These are phyloP conservation scores for Oryza glaberrima DNA, from an alignment of 176 grass and related monocot genomes.

Conservation along the genomic window DNA sequence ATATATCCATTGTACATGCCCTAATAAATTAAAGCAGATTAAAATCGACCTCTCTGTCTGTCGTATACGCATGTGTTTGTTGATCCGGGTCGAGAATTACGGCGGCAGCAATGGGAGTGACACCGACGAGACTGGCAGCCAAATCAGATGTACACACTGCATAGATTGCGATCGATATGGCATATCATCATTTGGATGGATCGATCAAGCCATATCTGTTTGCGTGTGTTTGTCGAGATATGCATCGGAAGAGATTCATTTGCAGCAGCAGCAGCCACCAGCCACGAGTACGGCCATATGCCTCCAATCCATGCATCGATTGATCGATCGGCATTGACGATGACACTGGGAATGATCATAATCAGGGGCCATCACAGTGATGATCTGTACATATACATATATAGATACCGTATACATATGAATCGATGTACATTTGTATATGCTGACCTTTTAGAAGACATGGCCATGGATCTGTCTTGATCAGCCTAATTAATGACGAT, in stretches of 20 bases:
- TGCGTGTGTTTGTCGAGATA: conserved; percentile 1
- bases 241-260: not conserved
- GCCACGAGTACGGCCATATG: not conserved
- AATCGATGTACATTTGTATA: not conserved
- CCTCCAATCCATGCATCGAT: not conserved
- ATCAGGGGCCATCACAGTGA: not conserved
- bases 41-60: not conserved
- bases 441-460: conserved; percentile 17
- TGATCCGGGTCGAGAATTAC: not conserved
- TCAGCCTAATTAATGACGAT: not conserved
- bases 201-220: not conserved
- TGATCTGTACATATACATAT: too few species aligned
- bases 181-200: not conserved
- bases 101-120: not conserved
- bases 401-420: too few species aligned
- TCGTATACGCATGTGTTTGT: too few species aligned
- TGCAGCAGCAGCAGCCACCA: not conserved
- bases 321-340: conserved; percentile 2
- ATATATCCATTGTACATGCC: too few species aligned
- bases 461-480: not conserved
- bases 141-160: not conserved
- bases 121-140: not conserved
- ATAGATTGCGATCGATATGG: not conserved
- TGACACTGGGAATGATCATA: not conserved
- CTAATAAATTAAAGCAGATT: not conserved